These are phyloP conservation scores for Collybia nuda DNA, from an alignment of 768 basidiomycete genomes.

Conservation along the genomic window DNA sequence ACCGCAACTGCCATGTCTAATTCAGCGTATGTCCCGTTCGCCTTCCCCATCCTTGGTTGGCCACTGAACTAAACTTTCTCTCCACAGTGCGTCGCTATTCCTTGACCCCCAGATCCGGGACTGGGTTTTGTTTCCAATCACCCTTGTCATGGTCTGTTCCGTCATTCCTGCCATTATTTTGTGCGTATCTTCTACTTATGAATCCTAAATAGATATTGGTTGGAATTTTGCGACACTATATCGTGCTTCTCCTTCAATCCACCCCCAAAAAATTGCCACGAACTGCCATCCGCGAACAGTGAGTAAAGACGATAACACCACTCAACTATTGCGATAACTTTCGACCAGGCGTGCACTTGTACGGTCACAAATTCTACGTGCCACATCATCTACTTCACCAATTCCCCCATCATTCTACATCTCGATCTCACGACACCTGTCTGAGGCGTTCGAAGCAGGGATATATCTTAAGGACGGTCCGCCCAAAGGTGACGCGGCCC, in stretches of 20 bases:
- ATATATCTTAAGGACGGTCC: constrained; percentile 86
- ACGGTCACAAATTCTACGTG: constrained; percentile 82
- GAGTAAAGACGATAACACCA: constrained; percentile 25
- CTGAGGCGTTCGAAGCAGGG: constrained; percentile 70
- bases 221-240: constrained; percentile 90
- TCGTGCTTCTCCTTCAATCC: constrained; percentile 81
- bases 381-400: constrained; percentile 79
- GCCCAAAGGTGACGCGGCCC: constrained; percentile 59
- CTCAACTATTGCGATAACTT: too few relatives aligned
- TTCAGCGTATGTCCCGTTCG: constrained; percentile 38
- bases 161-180: neutral
- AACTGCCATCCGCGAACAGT: constrained; percentile 92
- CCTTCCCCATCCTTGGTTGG: neutral
- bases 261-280: constrained; percentile 78
- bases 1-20: constrained; percentile 38
- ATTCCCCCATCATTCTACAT: constrained; percentile 73
- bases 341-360: constrained; percentile 65
- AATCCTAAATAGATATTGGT: constrained; percentile 70
- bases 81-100: constrained; percentile 54
- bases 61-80: neutral
- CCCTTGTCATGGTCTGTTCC: constrained; percentile 85
- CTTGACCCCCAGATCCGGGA: constrained; percentile 96
- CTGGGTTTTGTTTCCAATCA: constrained; percentile 95
- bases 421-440: constrained; percentile 73
- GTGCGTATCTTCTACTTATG: constrained; percentile 1